Conservation (phyloP, 139 green algal genomes). For the Trebouxia sp. region DNA sequence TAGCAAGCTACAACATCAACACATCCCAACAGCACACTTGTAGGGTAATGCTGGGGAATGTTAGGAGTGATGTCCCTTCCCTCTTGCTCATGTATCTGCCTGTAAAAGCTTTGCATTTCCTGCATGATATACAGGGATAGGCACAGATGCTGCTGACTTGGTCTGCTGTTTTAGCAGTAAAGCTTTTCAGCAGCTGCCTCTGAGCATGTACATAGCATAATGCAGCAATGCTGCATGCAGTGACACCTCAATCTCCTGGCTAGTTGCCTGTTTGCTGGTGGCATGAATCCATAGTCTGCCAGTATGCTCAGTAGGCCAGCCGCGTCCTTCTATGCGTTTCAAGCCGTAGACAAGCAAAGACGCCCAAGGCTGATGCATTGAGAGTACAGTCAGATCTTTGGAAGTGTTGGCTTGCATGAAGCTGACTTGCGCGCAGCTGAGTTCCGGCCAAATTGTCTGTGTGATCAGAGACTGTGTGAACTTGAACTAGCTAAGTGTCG, state of each 20-base stretch:
- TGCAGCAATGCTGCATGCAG: too few species aligned
- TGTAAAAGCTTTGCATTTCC: conserved; percentile 55
- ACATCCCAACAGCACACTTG: conserved; percentile 55
- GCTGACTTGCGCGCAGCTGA: too few species aligned
- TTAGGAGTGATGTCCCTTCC: neutral
- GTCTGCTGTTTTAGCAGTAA: neutral
- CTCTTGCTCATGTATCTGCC: conserved; percentile 39
- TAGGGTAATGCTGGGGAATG: conserved; percentile 50
- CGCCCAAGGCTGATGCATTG: conserved; percentile 56
- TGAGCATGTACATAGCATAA: too few species aligned
- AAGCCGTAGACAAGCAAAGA: conserved; percentile 60
- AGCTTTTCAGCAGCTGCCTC: too few species aligned
- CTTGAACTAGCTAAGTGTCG: too few species aligned
- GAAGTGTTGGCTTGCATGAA: too few species aligned
- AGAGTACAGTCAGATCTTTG: neutral
- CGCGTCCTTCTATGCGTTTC: conserved; percentile 62
- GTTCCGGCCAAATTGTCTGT: too few species aligned
- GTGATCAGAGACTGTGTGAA: too few species aligned
- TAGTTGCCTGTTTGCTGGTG: conserved; percentile 33
- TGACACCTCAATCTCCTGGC: conserved; percentile 33
- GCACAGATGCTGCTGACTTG: neutral
- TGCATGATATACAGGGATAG: neutral
- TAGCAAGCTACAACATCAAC: conserved; percentile 56
- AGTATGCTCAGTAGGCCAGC: conserved; percentile 47
- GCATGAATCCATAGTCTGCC: conserved; percentile 60